Evolutionary conservation across 192 early-diverging fungal species (phyloP), one percentile per base, ranked within the genome.

Genomic region (Backusella mclennaniae): DNA sequence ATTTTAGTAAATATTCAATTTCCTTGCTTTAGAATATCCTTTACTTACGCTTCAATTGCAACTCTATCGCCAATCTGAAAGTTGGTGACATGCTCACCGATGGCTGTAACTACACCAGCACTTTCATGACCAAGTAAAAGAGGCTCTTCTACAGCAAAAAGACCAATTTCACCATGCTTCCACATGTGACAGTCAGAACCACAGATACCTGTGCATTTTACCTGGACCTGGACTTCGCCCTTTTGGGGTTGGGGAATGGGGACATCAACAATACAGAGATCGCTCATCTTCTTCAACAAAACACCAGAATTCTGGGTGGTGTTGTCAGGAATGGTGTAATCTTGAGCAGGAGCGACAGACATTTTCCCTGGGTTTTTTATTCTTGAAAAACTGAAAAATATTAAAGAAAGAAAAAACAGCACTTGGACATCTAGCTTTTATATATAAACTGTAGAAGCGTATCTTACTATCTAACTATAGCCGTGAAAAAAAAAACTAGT

Each of bases 61-160:
- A 84, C 83, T 35, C 75, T 74, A 68, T 84, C 83, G 17, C 83
- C 83, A 56, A 83, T 74, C 33, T 84, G 80, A 3, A 84, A 49
- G n/a, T n/a, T 41, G 14, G 23, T 80, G 42, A 84, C 79, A 36
- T 76, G 75, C 46, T 79, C 71, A 11, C 83, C 82, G 21, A 84
- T 17, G 15, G 79, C 77, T n/a, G 77, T 80, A 1, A 84, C 78
- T 39, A 80, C 70, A 21, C 83, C 83, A 75, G 69, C 41, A 42
- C 78, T 77, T 67, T 84, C 83, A 80, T 84, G 83, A 21, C 83
- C 83, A 23, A 84, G 66, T 15, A 82, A 66, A 4, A 80, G 44
- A 31, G 77, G 77, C 11, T 76, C 41, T 0, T 36, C 76, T 1
- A 75, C 75, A 26, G 76, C 36, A 35, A 77, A 80, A 21, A 73